Percentiles rank a stretch among this genome's conserved stretches.
phyloP scores from a whole-genome alignment of 495 filamentous ascomycete species.

The Penicillium goetzii region DNA sequence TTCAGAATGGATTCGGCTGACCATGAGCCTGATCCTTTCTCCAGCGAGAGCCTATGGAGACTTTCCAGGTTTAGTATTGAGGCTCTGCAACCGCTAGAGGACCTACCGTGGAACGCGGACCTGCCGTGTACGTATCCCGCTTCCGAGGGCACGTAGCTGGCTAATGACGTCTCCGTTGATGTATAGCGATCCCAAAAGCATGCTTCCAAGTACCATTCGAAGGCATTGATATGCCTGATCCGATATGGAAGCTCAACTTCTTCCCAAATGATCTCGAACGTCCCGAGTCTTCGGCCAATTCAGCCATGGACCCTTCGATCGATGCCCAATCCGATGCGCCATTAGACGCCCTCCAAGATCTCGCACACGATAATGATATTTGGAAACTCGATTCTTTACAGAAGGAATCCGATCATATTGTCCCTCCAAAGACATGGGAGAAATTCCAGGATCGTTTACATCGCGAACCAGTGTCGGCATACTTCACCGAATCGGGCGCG shows the following conservation, averaged over 20 bases:
- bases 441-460: constrained; percentile 54
- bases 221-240: constrained; percentile 25
- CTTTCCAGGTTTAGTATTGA: constrained; percentile 51
- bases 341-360: constrained; percentile 17
- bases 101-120: constrained; percentile 41
- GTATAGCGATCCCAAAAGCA: constrained; percentile 35
- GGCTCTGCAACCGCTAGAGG: constrained; percentile 43
- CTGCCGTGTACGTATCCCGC: constrained; percentile 38
- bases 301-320: constrained; percentile 36
- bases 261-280: constrained; percentile 32
- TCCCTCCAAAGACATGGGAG: constrained; percentile 73
- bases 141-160: neutral
- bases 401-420: constrained; percentile 17
- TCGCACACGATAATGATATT: constrained; percentile 48
- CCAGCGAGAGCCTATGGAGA: constrained; percentile 68
- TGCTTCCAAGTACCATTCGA: constrained; percentile 32
- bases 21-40: constrained; percentile 65
- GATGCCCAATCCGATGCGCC: constrained; percentile 29
- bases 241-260: constrained; percentile 41
- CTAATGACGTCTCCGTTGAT: constrained; percentile 10
- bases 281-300: constrained; percentile 26
- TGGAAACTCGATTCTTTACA: constrained; percentile 52
- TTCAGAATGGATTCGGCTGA: constrained; percentile 50
- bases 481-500: constrained; percentile 79
- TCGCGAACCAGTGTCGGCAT: constrained; percentile 56